Conservation (phyloP, 2,329 filamentous ascomycete species). For the Fonsecaea multimorphosa region DNA sequence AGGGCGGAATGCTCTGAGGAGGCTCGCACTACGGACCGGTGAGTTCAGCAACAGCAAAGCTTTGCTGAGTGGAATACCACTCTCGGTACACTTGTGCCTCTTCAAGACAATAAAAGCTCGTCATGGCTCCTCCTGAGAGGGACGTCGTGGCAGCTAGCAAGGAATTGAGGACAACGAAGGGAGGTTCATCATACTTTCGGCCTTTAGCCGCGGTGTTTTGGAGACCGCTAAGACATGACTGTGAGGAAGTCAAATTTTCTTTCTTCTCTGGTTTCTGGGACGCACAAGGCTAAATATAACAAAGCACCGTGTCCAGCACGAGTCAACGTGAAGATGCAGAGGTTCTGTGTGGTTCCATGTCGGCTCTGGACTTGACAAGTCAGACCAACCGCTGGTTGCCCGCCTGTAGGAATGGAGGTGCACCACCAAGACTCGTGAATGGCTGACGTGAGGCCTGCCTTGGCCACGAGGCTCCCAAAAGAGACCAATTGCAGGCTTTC, state of each 20-base stretch:
- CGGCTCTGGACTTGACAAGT: background rate
- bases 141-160: background rate
- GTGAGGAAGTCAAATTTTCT: background rate
- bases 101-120: background rate
- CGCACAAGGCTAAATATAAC: conserved; percentile 6
- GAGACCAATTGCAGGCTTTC: background rate
- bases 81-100: background rate
- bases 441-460: conserved; percentile 22
- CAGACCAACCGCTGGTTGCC: conserved; percentile 3
- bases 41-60: background rate
- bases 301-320: background rate
- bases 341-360: background rate
- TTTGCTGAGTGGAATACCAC: background rate
- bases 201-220: conserved; percentile 1
- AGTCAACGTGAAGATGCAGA: background rate
- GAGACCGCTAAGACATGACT: background rate
- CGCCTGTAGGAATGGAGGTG: conserved; percentile 9
- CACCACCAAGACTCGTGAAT: conserved; percentile 10
- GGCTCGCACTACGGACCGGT: background rate
- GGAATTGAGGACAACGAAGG: background rate
- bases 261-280: background rate
- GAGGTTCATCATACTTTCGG: background rate
- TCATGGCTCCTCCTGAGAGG: background rate
- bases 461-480: conserved; percentile 2
- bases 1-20: background rate